Evolutionary conservation across 1,139 yeast species (phyloP), one percentile per base, ranked within the genome.

Genomic region (Sugiyamaella neomexicana): DNA sequence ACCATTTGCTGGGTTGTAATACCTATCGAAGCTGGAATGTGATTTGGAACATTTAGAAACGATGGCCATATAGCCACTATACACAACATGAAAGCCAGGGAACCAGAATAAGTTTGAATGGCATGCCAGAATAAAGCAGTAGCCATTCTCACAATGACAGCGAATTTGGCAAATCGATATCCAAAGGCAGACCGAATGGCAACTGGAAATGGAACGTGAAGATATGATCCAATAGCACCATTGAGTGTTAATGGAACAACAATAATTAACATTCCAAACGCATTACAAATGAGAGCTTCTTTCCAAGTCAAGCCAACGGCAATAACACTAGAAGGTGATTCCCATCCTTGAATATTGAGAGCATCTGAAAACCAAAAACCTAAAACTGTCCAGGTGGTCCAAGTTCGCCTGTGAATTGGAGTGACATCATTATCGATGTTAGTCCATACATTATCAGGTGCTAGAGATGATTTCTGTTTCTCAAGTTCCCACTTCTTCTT

Each of bases 41-140:
- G 65, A 57, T 74, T 73, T 13, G 66, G 67, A 47, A 72, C 64
- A 52, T 63, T 60, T 39, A 62, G 61, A 53, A 73, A 70, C 32
- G 71, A 62, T 25, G 73, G 73, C 74, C 73, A 67, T 54, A 73
- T 70, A 34, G 78, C 74, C 20, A 63, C 53, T 43, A 62, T 60
- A 41, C 59, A 53, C 50, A 65, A 55, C 45, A 74, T 58, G 61
- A 69, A 51, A 42, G 62, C 72, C 36, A 56, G 62, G 42, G 72
- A 67, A n/a, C 75, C 75, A 12, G 71, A 60, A 60, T 61, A 73
- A 1, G 75, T 65, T 54, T 73, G 75, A 32, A 68, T 70, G 2
- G 73, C 68, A 57, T 70, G 73, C 74, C 75, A 73, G 55, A 73
- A 68, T 16, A 69, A 61, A 4, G 75, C 75, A 34, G 74, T 70